These are phyloP conservation scores for Tympanopsis confertula DNA, from an alignment of 2,329 filamentous ascomycete genomes.

Conservation along the genomic window DNA sequence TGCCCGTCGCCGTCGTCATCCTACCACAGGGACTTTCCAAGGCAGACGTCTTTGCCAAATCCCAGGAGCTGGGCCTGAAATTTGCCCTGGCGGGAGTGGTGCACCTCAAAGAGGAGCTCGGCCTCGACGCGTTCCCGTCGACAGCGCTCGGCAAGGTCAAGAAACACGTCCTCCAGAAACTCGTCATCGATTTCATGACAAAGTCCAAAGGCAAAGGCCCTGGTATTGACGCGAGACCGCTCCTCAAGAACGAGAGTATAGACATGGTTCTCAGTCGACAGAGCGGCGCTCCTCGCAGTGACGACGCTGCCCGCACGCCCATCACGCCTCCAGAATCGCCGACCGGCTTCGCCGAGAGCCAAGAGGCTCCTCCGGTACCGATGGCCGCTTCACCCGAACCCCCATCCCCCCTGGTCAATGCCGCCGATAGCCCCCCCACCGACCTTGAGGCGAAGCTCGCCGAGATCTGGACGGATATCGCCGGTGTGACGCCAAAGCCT, in stretches of 20 bases:
- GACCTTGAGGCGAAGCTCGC: slow-evolving; percentile 7
- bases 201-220: background rate
- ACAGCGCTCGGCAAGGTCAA: slow-evolving; percentile 32
- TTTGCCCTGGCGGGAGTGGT: slow-evolving; percentile 25
- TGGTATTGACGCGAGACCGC: background rate
- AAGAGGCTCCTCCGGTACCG: no score
- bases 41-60: slow-evolving; percentile 14
- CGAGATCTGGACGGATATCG: slow-evolving; percentile 16
- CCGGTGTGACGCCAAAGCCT: slow-evolving; percentile 11
- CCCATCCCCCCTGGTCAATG: no score
- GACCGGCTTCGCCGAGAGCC: no score
- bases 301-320: no score
- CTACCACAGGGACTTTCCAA: slow-evolving; percentile 18
- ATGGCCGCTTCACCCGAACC: no score
- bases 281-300: no score
- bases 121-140: slow-evolving; percentile 21
- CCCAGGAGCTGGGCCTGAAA: slow-evolving; percentile 19
- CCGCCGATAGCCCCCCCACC: background rate
- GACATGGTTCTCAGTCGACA: no score
- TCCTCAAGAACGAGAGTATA: background rate
- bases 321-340: no score
- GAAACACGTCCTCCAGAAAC: slow-evolving; percentile 20
- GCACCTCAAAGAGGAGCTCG: slow-evolving; percentile 27
- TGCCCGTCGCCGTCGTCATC: slow-evolving; percentile 30
- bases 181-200: slow-evolving; percentile 6